Evolutionary conservation across 176 grass and related monocot genomes (phyloP), one percentile per base, ranked within the genome.

Genomic region (Carex kokanica): DNA sequence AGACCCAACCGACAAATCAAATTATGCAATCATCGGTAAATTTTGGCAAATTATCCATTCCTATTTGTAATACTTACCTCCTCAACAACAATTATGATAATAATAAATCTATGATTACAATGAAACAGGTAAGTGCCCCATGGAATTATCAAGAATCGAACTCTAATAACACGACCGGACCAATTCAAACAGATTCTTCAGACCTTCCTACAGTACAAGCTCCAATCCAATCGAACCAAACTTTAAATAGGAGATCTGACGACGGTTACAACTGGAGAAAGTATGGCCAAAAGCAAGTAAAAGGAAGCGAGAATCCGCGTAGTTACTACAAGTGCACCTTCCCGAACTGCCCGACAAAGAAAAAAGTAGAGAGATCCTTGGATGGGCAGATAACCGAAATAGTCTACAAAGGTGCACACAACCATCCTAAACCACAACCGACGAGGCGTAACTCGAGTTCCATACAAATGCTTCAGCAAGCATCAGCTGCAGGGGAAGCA

Each of bases 241-340:
- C 40, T 82, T 67, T 82, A 9, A 82, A 52, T 65, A 71, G 83
- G 49, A 84, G 88, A 78, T 97, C 92, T 16, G 92, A 97, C 53
- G 95, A 97, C 57, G 95, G 95, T 4, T 97, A 94, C 87, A 94
- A 94, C 87, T 97, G 95, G 95, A 91, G 95, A 60, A 97, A 97
- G 88, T 97, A 97, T 70, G 95, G 95, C 85, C 92, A 97, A 86
- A 97, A 97, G 85, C 95, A 94, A 89, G 95, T 97, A 71, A 97
- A 97, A 77, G 92, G 90, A 71, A 97, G 95, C 68, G 92, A 97
- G 88, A 97, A 97, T 60, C 95, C 95, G 1, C 95, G 95, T 58
- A 97, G 95, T 86, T 97, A 97, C 85, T 97, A 92, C 95, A 97
- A 97, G 90, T 97, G 95, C 87, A 93, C 95, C 24, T 94, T 85